Conservation (phyloP, 306 rosid genomes). For the Acacia melanoxylon region DNA sequence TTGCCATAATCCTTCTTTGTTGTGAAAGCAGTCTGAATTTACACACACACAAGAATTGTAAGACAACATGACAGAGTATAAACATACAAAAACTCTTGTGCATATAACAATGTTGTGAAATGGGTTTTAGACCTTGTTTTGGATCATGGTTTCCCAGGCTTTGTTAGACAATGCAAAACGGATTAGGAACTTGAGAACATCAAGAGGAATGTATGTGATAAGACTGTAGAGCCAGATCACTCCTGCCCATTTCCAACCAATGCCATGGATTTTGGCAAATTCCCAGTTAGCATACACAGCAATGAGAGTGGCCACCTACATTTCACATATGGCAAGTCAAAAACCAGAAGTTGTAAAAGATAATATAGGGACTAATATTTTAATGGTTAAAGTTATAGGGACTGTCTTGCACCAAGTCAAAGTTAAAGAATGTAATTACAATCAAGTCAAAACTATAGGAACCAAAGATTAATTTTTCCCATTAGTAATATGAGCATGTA, state of each 20-base stretch:
- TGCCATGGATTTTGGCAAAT: conserved; percentile 73
- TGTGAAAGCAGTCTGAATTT: conserved; percentile 68
- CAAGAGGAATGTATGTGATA: conserved; percentile 85
- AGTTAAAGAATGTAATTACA: no score
- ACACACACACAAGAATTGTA: background rate
- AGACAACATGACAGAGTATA: background rate
- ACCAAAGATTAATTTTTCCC: no score
- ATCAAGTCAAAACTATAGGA: no score
- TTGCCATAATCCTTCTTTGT: conserved; percentile 76
- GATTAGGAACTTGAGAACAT: conserved; percentile 65
- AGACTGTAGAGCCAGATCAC: conserved; percentile 74
- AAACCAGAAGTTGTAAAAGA: background rate
- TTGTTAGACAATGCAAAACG: conserved; percentile 59
- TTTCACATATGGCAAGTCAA: conserved; percentile 18
- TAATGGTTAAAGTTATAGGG: no score
- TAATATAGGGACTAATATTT: no score
- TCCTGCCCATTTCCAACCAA: conserved; percentile 96
- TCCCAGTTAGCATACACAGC: conserved; percentile 79
- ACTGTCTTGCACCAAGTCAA: no score
- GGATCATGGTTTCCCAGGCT: conserved; percentile 73
- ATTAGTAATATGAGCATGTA: background rate
- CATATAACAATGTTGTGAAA: background rate
- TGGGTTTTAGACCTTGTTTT: conserved; percentile 49
- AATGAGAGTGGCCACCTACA: conserved; percentile 73
- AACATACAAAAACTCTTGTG: background rate